Base-by-base conservation (phyloP, 192 early-diverging fungal genomes). In the Backusella australiensis region DNA sequence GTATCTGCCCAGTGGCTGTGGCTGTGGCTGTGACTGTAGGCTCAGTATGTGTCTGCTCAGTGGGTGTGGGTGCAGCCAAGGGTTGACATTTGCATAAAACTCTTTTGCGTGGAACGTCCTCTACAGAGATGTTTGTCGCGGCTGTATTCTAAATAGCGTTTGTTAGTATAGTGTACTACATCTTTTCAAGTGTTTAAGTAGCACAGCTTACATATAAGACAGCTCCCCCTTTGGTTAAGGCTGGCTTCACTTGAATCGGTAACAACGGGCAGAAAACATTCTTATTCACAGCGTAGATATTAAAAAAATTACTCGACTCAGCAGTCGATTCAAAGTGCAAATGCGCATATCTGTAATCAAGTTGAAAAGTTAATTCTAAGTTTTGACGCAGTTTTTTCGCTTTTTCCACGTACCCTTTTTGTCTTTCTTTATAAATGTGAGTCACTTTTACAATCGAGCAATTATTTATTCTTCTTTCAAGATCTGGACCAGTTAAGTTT, bases 291-390 rank as follows among this genome's bases (percentile, higher is more conserved):
- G 69, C 69, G 39, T 71, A 71, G 41, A 26, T 71, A 32, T 42
- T 71, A 71, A 44, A 70, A 2, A 71, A 44, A 32, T 71, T 71
- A 46, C 69, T 71, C 26, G 69, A 71, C 21, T 71, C 41, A 71
- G 41, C 11, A 9, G 34, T 71, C 26, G 1, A 15, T 44, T 21
- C 21, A 70, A 70, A 42, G 39, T 70, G 69, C 26, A 70, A 11
- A 70, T 70, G 21, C n/a, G 38, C 39, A 42, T 70, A 70, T 42
- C 23, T 70, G 69, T 70, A 70, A 70, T 70, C 39, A 70, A 21
- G 69, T 71, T 71, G 69, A 71, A 68, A 71, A 71, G 69, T 71
- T 71, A 71, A 49, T 71, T 71, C 69, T 71, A 71, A 44, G 69
- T 46, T 71, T 71, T 71, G 49, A 71, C 69, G 41, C 69, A 49